Conservation (phyloP, 1,139 yeast species). For the Geotrichum bryndzae region DNA sequence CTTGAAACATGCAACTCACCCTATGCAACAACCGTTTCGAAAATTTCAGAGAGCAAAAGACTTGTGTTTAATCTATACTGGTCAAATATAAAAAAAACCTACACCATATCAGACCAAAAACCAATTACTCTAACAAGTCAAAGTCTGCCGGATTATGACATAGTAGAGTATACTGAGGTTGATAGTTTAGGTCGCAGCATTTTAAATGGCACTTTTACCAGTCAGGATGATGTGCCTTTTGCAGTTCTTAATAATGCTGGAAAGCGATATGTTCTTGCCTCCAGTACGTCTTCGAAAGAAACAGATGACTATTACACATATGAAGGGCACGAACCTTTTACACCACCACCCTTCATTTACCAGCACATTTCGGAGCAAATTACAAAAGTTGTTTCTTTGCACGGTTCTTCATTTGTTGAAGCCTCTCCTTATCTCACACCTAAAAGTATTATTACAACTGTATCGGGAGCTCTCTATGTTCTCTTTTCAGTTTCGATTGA, state of each 20-base stretch:
- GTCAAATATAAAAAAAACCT: not conserved
- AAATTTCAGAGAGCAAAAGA: not conserved
- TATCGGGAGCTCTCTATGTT: not conserved
- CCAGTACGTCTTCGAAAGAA: not conserved
- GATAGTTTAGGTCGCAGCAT: not conserved
- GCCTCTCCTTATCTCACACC: not conserved
- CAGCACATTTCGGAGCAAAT: not conserved
- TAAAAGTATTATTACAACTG: not conserved
- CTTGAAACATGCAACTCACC: not conserved
- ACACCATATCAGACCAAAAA: not conserved
- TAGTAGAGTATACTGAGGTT: not conserved
- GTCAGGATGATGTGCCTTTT: not conserved
- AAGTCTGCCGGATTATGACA: not conserved
- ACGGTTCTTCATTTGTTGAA: not conserved
- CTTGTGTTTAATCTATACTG: not conserved
- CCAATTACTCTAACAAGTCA: not conserved
- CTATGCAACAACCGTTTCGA: not conserved
- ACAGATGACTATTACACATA: too few species aligned
- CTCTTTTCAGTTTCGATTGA: not conserved
- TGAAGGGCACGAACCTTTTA: too few species aligned
- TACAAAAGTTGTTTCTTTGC: not conserved
- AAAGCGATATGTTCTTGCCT: not conserved
- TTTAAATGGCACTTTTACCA: not conserved
- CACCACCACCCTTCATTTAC: not conserved
- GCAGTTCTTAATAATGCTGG: not conserved